Evolutionary conservation across 352 stramenopile genomes (phyloP).

Genomic region (Globisporangium abappressorium): DNA sequence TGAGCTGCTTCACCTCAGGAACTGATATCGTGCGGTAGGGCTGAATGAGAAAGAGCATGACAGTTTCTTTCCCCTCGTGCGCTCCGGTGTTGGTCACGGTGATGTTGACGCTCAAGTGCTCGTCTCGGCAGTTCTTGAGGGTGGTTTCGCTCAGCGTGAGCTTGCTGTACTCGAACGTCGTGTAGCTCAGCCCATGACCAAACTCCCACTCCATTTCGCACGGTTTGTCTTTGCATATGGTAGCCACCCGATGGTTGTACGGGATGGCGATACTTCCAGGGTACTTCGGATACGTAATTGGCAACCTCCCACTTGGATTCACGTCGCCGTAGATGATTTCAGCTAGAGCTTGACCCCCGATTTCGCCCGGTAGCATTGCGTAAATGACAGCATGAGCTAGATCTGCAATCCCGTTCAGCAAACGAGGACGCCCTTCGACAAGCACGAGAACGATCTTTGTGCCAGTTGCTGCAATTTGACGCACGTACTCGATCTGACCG

Average conservation of each 20-base stretch:
- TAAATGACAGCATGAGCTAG: conserved; percentile 72
- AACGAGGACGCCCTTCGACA: conserved; percentile 69
- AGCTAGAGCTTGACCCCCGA: conserved; percentile 75
- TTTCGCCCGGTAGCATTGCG: conserved; percentile 72
- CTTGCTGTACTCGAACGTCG: conserved; percentile 51
- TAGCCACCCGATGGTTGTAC: conserved; percentile 73
- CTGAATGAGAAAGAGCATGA: conserved; percentile 79
- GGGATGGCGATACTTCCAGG: conserved; percentile 59
- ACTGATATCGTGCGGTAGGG: conserved; percentile 56
- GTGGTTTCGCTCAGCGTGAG: conserved; percentile 37
- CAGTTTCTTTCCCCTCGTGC: conserved; percentile 57
- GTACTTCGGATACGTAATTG: conserved; percentile 81
- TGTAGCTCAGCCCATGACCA: conserved; percentile 67
- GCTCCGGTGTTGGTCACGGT: conserved; percentile 71
- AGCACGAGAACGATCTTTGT: conserved; percentile 85
- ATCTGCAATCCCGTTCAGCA: conserved; percentile 58
- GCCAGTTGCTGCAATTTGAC: conserved; percentile 48
- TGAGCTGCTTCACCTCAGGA: conserved; percentile 79
- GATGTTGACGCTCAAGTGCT: conserved; percentile 32
- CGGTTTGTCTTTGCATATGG: conserved; percentile 39
- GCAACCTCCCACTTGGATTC: conserved; percentile 80
- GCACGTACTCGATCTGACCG: conserved; percentile 76
- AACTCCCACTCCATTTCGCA: conserved; percentile 74
- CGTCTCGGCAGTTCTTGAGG: conserved; percentile 18
- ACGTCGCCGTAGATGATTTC: conserved; percentile 78